phyloP scores from a whole-genome alignment of 805 yeast genomes.

The Yamadazyma takamatsuzukensis region DNA sequence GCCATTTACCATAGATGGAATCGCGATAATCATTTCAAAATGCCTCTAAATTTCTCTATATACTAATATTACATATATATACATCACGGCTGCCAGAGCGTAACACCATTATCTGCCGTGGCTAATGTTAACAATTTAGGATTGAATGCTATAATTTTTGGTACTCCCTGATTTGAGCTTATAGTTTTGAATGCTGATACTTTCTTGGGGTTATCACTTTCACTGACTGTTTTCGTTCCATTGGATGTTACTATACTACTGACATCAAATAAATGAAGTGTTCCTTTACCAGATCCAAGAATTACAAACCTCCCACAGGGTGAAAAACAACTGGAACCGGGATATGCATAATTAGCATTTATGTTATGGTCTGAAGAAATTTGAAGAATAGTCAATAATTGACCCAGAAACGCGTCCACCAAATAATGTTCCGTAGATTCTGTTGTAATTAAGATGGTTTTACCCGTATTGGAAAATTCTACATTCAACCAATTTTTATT shows the following conservation, averaged over 20 bases:
- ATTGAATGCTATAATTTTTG: conserved; percentile 53
- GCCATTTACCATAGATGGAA: neutral
- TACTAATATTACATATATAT: conserved; percentile 1
- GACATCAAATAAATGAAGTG: conserved; percentile 29
- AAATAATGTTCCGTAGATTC: conserved; percentile 54
- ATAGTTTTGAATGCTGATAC: conserved; percentile 22
- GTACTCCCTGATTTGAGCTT: conserved; percentile 27
- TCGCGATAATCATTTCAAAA: no score
- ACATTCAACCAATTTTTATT: conserved; percentile 52
- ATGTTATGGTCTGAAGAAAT: conserved; percentile 2
- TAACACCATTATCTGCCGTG: conserved; percentile 52
- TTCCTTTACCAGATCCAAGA: conserved; percentile 26
- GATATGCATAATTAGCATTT: neutral
- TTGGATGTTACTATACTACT: conserved; percentile 19
- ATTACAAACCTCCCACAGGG: conserved; percentile 39
- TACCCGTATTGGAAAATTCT: conserved; percentile 80
- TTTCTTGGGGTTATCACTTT: conserved; percentile 16
- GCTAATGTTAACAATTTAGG: conserved; percentile 61
- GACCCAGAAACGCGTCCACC: conserved; percentile 68
- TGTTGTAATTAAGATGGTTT: conserved; percentile 55
- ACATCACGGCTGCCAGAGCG: conserved; percentile 32
- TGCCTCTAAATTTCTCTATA: no score
- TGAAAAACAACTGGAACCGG: conserved; percentile 22
- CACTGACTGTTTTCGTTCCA: conserved; percentile 12
- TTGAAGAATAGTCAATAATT: conserved; percentile 30